Percentiles rank a stretch among this genome's conserved stretches.
phyloP scores from a whole-genome alignment of 768 basidiomycete genomes.

The Calvatia gigantea region DNA sequence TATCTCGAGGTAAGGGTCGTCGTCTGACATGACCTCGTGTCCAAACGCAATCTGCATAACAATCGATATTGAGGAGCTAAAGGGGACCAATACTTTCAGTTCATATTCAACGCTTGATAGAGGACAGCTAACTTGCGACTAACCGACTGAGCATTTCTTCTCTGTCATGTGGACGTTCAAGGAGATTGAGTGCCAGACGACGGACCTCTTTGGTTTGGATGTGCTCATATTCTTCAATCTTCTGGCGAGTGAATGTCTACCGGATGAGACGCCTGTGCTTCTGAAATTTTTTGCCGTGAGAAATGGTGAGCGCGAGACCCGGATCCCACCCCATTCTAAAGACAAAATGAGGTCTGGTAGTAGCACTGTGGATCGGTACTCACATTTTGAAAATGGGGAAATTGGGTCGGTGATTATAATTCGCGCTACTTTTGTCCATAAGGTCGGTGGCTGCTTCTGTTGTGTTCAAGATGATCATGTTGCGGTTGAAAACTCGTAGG shows the following conservation, averaged over 20 bases:
- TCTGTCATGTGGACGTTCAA: not conserved
- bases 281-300: constrained; percentile 1
- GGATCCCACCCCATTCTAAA: constrained; percentile 1
- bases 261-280: constrained; percentile 6
- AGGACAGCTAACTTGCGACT: not conserved
- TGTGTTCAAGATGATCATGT: constrained; percentile 14
- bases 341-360: not conserved
- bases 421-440: constrained; percentile 16
- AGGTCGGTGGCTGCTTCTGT: constrained; percentile 16
- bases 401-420: constrained; percentile 12
- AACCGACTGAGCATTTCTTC: not conserved
- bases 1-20: not conserved
- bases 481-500: not conserved
- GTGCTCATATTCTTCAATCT: not conserved
- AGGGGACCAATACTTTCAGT: not conserved
- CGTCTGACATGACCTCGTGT: not conserved
- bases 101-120: not conserved
- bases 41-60: not conserved
- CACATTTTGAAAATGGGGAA: constrained; percentile 1
- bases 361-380: not conserved
- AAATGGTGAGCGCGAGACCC: not conserved
- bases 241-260: not conserved
- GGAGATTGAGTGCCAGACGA: not conserved
- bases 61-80: not conserved
- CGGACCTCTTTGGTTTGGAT: not conserved